Evolutionary conservation across 352 stramenopile genomes (phyloP), one percentile per base, ranked within the genome.

Genomic region (Phytopythium litorale): DNA sequence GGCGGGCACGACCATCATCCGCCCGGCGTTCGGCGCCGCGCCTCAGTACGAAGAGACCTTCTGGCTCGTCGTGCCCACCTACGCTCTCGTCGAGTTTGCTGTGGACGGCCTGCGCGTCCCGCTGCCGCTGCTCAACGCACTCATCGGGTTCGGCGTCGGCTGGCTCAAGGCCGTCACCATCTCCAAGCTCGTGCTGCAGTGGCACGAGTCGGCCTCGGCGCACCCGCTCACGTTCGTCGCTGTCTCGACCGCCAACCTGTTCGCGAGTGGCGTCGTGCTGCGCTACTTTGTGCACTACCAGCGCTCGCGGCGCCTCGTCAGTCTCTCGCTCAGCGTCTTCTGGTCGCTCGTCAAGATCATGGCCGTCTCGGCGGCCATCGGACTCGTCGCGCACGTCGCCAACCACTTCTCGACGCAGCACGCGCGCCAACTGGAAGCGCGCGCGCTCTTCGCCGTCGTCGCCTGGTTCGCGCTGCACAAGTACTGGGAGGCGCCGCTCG

Each of bases 111-210:
- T 91, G 12, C 56, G 49, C 21, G 58, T 91, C 11, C 82, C 82
- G 7, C 57, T 73, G 30, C 49, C 68, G 18, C 25, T 87, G 19
- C 64, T 91, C 21, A 76, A 84, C 60, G 70, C 74, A n/a, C 48
- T 80, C 19, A 62, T 85, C 28, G 78, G 78, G 21, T 64, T 89
- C n/a, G 63, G 70, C 58, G 80, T 91, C 51, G 83, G 80, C 60
- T 91, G 82, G 82, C 64, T 90, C 53, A 91, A 91, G 69, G 76
- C 82, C 58, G 69, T 89, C 58, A 89, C 73, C 60, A 88, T 85
- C 57, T 68, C 78, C 32, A 87, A 84, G 54, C 70, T 90, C 48
- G 82, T 88, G 42, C 63, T 73, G 56, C 74, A 88, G 58, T 91
- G 82, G 82, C 67, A 79, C 46, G 30, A 62, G n/a, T 67, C 71